A percentile compares a stretch with the other conserved stretches of the same genome.
These are phyloP conservation scores for Solanum hybrid DNA, from an alignment of 305 asterid species.

Conservation along the genomic window DNA sequence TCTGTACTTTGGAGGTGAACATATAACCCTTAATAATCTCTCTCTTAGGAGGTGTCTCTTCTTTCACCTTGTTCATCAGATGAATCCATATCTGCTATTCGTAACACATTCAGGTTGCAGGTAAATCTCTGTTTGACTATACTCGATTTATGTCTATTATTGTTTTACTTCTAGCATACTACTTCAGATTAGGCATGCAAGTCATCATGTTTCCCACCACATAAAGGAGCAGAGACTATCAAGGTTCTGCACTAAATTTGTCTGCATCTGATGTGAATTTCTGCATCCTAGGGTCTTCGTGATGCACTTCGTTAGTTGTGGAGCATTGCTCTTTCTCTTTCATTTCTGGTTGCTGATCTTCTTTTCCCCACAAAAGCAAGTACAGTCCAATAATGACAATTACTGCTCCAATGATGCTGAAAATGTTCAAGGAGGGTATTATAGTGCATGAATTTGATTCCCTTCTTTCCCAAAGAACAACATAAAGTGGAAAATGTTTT, in stretches of 20 bases:
- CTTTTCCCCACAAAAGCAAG: conserved; percentile 67
- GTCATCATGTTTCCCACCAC: not conserved
- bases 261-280: conserved; percentile 12
- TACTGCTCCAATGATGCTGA: conserved; percentile 54
- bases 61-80: not conserved
- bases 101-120: not conserved
- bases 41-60: not conserved
- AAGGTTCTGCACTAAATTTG: conserved; percentile 20
- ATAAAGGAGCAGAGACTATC: not conserved
- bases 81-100: not conserved
- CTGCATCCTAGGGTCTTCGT: conserved; percentile 20
- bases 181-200: not conserved
- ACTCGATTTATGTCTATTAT: not conserved
- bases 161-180: not conserved
- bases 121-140: not conserved
- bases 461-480: not conserved
- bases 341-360: conserved; percentile 26
- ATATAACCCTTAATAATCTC: not conserved
- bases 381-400: conserved; percentile 51
- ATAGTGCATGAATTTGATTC: not conserved
- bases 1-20: not conserved
- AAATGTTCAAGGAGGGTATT: not conserved
- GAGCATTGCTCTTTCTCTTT: conserved; percentile 16
- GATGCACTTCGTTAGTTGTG: not conserved
- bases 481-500: not conserved